These are phyloP conservation scores for Dryadomyces quercivorus DNA, from an alignment of 2,329 filamentous ascomycete species.

Conservation along the genomic window DNA sequence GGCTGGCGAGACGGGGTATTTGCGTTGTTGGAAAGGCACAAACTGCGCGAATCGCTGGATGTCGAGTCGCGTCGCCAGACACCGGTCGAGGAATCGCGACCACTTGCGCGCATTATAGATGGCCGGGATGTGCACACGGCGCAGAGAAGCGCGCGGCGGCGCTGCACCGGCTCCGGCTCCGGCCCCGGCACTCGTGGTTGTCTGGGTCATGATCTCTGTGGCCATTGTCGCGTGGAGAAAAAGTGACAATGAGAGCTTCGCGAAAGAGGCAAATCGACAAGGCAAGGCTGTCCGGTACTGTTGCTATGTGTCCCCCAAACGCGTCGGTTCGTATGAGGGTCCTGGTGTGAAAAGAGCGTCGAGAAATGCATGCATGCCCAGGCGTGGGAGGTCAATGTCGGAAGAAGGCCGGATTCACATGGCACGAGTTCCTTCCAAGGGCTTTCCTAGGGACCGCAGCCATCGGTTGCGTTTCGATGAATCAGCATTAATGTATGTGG, in stretches of 20 bases:
- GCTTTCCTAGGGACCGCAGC: too few species aligned
- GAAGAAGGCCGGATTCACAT: too few species aligned
- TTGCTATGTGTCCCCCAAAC: too few species aligned
- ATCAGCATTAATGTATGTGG: too few species aligned
- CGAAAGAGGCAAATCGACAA: too few species aligned
- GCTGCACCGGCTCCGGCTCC: not conserved
- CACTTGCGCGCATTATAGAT: constrained; percentile 25
- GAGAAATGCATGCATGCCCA: not conserved
- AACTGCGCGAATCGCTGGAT: constrained; percentile 39
- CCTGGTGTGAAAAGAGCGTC: too few species aligned
- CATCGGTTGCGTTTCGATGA: too few species aligned
- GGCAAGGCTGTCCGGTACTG: too few species aligned
- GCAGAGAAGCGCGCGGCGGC: not conserved
- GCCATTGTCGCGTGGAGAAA: not conserved
- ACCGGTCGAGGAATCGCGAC: constrained; percentile 37
- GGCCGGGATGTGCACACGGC: constrained; percentile 7
- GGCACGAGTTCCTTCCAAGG: too few species aligned
- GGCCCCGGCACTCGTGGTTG: not conserved
- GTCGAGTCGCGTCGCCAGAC: constrained; percentile 39
- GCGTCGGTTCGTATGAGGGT: too few species aligned
- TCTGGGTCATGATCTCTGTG: not conserved
- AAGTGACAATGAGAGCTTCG: not conserved
- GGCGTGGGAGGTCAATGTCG: not conserved
- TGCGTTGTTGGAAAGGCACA: constrained; percentile 33
- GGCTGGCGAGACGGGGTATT: constrained; percentile 37